A percentile compares a stretch with the other conserved stretches of the same genome.
Conservation (phyloP, 2,329 filamentous ascomycete species). For the Chaetoscypha palmicola region DNA sequence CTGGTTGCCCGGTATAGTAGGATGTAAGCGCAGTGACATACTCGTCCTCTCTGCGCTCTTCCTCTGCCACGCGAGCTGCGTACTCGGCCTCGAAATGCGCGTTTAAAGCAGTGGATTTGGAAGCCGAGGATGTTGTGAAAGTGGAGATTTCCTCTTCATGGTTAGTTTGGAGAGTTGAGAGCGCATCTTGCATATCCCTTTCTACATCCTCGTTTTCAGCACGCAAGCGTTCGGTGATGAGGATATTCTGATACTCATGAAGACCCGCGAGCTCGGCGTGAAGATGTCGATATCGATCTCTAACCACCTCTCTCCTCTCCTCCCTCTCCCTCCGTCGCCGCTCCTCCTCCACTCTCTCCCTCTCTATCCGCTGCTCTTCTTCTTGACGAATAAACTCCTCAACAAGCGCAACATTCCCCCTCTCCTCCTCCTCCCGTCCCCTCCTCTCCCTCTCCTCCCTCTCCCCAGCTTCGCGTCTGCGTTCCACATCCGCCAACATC, state of each 20-base stretch:
- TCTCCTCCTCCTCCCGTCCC: conserved; percentile 33
- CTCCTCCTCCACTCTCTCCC: neutral
- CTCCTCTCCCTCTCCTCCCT: conserved; percentile 21
- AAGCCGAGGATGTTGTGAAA: no score
- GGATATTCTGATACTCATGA: conserved; percentile 37
- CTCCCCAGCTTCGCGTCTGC: conserved; percentile 29
- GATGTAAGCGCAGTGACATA: conserved; percentile 36
- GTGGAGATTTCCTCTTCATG: no score
- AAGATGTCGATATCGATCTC: conserved; percentile 35
- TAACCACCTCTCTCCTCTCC: conserved; percentile 34
- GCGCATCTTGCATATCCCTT: no score
- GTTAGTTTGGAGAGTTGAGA: no score
- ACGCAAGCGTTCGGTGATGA: conserved; percentile 33
- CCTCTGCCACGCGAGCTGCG: conserved; percentile 34
- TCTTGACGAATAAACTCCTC: conserved; percentile 43
- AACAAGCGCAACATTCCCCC: conserved; percentile 39
- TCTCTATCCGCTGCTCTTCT: conserved; percentile 21
- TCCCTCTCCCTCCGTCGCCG: conserved; percentile 18
- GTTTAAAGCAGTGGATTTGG: no score
- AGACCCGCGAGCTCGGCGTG: conserved; percentile 34
- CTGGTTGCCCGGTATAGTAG: conserved; percentile 35
- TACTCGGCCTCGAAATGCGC: conserved; percentile 36
- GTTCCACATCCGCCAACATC: conserved; percentile 35
- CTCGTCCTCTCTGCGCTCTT: conserved; percentile 38
- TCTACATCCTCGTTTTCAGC: no score